phyloP scores from a whole-genome alignment of 768 basidiomycete species.

The Phanerodontia chrysosporium region DNA sequence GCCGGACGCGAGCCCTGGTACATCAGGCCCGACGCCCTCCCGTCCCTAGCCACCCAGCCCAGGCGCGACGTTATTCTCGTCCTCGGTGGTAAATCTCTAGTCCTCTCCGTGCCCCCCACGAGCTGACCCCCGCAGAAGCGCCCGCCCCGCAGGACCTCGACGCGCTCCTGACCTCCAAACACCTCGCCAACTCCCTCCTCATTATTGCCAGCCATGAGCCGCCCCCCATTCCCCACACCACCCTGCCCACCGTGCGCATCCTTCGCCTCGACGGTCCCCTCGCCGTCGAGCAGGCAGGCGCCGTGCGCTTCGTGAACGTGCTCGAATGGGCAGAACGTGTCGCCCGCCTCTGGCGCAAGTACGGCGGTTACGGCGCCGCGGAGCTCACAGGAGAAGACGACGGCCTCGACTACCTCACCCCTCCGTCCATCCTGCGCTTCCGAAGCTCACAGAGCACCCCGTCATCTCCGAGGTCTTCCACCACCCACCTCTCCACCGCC shows the following conservation, averaged over 20 bases:
- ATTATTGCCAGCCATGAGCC: conserved; percentile 34
- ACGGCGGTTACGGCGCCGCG: conserved; percentile 25
- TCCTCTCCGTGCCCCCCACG: not conserved
- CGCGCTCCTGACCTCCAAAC: conserved; percentile 30
- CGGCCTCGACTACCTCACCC: conserved; percentile 19
- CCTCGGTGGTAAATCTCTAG: conserved; percentile 29
- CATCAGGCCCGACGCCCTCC: conserved; percentile 21
- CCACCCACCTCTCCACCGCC: conserved; percentile 12
- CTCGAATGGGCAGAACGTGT: conserved; percentile 39
- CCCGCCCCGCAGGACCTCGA: conserved; percentile 29
- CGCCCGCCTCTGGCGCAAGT: conserved; percentile 32
- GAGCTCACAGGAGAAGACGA: conserved; percentile 23
- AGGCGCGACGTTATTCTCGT: conserved; percentile 33
- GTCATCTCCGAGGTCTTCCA: conserved; percentile 17
- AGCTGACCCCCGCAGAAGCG: conserved; percentile 20
- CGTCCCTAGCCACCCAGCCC: conserved; percentile 16
- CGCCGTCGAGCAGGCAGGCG: conserved; percentile 28
- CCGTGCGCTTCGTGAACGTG: conserved; percentile 31
- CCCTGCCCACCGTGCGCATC: conserved; percentile 31
- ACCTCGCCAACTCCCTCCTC: conserved; percentile 33
- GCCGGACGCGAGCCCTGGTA: conserved; percentile 29
- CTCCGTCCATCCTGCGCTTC: conserved; percentile 21
- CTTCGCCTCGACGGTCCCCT: conserved; percentile 29
- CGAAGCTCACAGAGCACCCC: conserved; percentile 20
- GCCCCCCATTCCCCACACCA: conserved; percentile 23